A percentile compares a stretch with the other conserved stretches of the same genome.
phyloP scores from a whole-genome alignment of 2,329 filamentous ascomycete genomes.

The Trichophyton rubrum region DNA sequence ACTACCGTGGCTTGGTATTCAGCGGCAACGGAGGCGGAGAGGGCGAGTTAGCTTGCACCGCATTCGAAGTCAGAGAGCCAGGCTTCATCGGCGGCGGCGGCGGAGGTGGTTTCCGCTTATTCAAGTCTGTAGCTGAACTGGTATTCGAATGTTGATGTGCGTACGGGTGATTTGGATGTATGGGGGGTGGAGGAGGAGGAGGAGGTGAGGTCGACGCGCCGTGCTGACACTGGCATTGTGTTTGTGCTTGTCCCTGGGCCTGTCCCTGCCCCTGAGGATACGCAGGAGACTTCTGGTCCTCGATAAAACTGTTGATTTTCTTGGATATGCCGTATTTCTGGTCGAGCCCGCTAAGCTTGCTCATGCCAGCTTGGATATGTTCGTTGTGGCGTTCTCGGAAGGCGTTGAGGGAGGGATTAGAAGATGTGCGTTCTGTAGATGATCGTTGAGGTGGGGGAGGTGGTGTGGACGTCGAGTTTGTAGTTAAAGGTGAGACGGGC shows the following conservation, averaged over 20 bases:
- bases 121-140: constrained; percentile 21
- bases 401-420: not conserved
- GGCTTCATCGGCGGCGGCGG: constrained; percentile 48
- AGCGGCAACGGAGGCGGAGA: constrained; percentile 46
- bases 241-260: no score
- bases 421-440: not conserved
- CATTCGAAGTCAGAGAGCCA: constrained; percentile 30
- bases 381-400: constrained; percentile 60
- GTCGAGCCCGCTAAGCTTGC: constrained; percentile 45
- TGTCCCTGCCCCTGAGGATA: constrained; percentile 12
- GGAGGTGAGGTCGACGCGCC: constrained; percentile 15
- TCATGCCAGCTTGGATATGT: constrained; percentile 49
- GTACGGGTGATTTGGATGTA: constrained; percentile 13
- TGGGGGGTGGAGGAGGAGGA: constrained; percentile 3
- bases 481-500: constrained; percentile 33
- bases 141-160: constrained; percentile 17
- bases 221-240: constrained; percentile 4
- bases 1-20: constrained; percentile 42
- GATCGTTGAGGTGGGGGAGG: not conserved
- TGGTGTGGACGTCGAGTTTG: constrained; percentile 46
- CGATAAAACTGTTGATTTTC: constrained; percentile 37
- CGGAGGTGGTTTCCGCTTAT: constrained; percentile 40
- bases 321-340: constrained; percentile 49
- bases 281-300: constrained; percentile 27
- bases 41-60: constrained; percentile 12